phyloP scores from a whole-genome alignment of 2,329 filamentous ascomycete species.

The Xylariomycetidae sp. region DNA sequence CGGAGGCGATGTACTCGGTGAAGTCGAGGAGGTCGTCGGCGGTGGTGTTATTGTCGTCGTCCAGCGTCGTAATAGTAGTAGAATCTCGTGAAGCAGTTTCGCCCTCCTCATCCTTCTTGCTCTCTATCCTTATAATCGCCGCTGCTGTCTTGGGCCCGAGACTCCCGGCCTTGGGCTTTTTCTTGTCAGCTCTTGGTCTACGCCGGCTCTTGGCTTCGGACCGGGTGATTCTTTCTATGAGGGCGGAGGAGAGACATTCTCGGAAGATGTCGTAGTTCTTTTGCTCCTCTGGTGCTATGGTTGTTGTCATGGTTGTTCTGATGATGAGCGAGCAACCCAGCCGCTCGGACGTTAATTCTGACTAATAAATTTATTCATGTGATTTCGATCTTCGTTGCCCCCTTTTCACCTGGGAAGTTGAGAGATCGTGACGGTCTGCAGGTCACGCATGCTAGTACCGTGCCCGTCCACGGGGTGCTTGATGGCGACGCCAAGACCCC shows the following conservation, averaged over 20 bases:
- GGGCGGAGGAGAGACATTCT: slow-evolving; percentile 66
- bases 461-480: too few species aligned
- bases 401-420: too few species aligned
- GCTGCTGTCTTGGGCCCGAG: slow-evolving; percentile 4
- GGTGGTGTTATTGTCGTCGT: slow-evolving; percentile 22
- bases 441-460: too few species aligned
- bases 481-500: too few species aligned
- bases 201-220: slow-evolving; percentile 40
- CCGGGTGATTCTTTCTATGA: slow-evolving; percentile 57
- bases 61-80: background rate
- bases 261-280: slow-evolving; percentile 65
- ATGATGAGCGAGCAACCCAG: too few species aligned
- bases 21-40: slow-evolving; percentile 74
- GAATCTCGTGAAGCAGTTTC: background rate
- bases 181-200: slow-evolving; percentile 33
- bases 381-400: too few species aligned
- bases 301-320: too few species aligned
- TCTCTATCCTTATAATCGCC: background rate
- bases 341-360: too few species aligned
- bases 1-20: slow-evolving; percentile 69
- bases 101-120: background rate
- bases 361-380: too few species aligned
- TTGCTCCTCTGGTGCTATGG: too few species aligned
- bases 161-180: slow-evolving; percentile 6
- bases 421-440: too few species aligned